These are phyloP conservation scores for Globisporangium paroecandrum DNA, from an alignment of 352 stramenopile species.

Conservation along the genomic window DNA sequence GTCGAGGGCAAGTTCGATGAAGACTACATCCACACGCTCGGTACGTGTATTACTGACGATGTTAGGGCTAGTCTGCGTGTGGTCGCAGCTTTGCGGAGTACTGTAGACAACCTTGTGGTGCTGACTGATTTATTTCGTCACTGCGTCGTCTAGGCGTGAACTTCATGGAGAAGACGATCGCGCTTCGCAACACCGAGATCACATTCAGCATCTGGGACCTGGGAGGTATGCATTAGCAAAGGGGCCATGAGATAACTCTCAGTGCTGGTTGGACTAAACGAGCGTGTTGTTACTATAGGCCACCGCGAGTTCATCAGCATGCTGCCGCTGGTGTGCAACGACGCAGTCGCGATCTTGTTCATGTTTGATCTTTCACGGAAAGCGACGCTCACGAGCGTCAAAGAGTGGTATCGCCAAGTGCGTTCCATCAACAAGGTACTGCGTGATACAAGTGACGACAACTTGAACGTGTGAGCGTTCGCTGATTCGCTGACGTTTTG, in stretches of 20 bases:
- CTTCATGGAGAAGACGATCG: constrained; percentile 96
- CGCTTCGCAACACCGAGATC: constrained; percentile 92
- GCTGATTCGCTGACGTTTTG: neutral
- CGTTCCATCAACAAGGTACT: constrained; percentile 87
- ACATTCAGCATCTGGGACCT: constrained; percentile 96
- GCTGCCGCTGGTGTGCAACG: constrained; percentile 93
- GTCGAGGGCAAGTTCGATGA: constrained; percentile 95
- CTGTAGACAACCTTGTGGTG: neutral
- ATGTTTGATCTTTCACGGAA: constrained; percentile 95
- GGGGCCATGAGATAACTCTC: neutral
- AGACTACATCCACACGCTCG: constrained; percentile 95
- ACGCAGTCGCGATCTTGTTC: constrained; percentile 93
- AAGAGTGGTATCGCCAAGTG: constrained; percentile 92
- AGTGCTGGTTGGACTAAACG: neutral
- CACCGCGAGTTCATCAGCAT: constrained; percentile 94
- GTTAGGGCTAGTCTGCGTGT: neutral
- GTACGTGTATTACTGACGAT: constrained; percentile 25
- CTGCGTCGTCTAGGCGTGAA: constrained; percentile 72
- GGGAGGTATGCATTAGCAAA: constrained; percentile 41
- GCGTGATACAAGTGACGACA: no score
- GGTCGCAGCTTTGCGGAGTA: neutral
- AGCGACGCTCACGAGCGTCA: constrained; percentile 88
- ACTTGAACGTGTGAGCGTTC: neutral
- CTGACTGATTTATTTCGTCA: no score
- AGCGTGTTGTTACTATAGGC: constrained; percentile 22